Conservation (phyloP, 2,329 filamentous ascomycete species). For the Corinectria fuckeliana region DNA sequence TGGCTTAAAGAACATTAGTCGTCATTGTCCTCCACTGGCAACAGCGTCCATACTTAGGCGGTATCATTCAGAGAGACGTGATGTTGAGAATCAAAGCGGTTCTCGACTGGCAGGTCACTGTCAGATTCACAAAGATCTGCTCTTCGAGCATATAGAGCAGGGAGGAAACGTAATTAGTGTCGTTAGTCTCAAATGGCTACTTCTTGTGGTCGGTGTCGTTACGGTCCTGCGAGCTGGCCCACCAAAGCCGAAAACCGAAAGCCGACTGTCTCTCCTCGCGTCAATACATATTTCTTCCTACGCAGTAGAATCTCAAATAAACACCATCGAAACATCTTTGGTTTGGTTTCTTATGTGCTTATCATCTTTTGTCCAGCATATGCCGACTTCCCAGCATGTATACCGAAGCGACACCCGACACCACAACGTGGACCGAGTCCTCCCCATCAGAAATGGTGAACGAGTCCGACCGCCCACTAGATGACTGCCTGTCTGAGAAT, state of each 20-base stretch:
- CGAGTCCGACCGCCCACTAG: constrained; percentile 7
- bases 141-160: no score
- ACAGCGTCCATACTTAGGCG: no score
- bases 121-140: no score
- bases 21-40: not conserved
- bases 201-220: not conserved
- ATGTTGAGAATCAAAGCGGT: no score
- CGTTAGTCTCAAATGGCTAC: not conserved
- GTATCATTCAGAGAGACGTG: not conserved
- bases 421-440: not conserved
- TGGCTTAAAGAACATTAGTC: constrained; percentile 16
- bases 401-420: not conserved
- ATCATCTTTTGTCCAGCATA: not conserved
- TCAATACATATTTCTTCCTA: not conserved
- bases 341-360: not conserved
- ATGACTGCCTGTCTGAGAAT: not conserved
- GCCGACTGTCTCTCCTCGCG: not conserved
- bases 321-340: not conserved
- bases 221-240: not conserved
- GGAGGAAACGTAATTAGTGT: not conserved
- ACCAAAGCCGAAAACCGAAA: constrained; percentile 6
- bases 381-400: not conserved
- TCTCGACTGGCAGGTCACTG: no score
- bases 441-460: constrained; percentile 20
- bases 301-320: not conserved